Evolutionary conservation across 306 rosid species (phyloP), one percentile per base, ranked within the genome.

Genomic region (Trifolium pratense): DNA sequence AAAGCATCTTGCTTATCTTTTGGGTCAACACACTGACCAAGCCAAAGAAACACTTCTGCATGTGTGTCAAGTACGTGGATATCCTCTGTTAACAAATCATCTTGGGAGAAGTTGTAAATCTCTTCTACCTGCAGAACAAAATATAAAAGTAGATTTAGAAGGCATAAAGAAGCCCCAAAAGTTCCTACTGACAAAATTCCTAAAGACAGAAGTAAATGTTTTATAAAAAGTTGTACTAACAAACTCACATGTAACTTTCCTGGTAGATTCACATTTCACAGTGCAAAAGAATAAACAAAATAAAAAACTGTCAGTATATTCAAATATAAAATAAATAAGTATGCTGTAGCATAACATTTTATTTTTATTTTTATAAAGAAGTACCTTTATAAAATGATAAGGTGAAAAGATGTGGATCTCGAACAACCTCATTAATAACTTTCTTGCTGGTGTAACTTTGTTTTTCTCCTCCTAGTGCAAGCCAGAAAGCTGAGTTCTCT

Each of bases 1-100:
- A 85, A 87, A 80, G 86, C 88, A 82, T 70, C 85, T 83, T 87
- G 94, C 86, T 87, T 91, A 81, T 91, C 98, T 80, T 86, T 91
- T 8, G 88, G 74, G 71, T 87, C 93, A 20, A 87, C 95, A 53
- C 86, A 91, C 45, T 89, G 91, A 65, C 97, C 98, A 77, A 94
- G 84, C 98, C 98, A 94, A 73, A 94, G 77, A 86, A 91, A 89
- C 78, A 94, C 96, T 86, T 91, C 98, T 65, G 89, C 98, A 74
- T 87, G 98, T 4, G 98, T 89, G 77, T 91, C 96, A 26, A 94
- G 92, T 81, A 94, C 75, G 83, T 86, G 85, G 68, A 89, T 84
- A 86, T 94, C 98, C 83, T 94, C 98, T 0, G 98, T 79, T 78
- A 94, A 71, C 77, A 94, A 81, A 88, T 94, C 98, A 74, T 94